phyloP scores from a whole-genome alignment of 192 early-diverging fungal genomes.

The Chytriomyces sp. region DNA sequence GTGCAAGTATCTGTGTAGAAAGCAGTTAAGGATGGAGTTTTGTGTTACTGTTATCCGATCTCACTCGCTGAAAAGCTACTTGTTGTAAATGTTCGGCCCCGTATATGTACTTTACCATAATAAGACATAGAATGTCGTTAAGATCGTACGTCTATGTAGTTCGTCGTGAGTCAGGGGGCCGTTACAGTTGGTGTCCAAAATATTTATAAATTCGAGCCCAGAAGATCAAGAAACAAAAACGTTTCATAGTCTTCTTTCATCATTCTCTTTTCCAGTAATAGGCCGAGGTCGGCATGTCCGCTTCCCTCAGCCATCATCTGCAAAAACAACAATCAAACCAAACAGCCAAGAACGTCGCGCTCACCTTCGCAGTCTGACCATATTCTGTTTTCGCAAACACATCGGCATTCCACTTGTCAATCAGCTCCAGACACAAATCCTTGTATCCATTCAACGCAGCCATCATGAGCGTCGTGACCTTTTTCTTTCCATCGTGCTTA shows the following conservation, averaged over 20 bases:
- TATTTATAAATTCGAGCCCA: no score
- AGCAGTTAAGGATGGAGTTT: no score
- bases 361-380: slow-evolving; percentile 32
- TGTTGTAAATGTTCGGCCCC: slow-evolving; percentile 84
- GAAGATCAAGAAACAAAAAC: no score
- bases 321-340: neutral
- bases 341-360: neutral
- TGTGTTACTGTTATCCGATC: neutral
- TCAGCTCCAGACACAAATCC: slow-evolving; percentile 45
- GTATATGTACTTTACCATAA: slow-evolving; percentile 79
- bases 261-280: slow-evolving; percentile 24
- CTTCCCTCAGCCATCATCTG: slow-evolving; percentile 30
- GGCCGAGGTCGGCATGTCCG: slow-evolving; percentile 18
- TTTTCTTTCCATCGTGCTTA: slow-evolving; percentile 20
- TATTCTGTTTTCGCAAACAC: slow-evolving; percentile 29
- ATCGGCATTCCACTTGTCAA: slow-evolving; percentile 48
- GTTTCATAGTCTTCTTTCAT: slow-evolving; percentile 14
- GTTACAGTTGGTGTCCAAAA: no score
- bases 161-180: neutral
- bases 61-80: slow-evolving; percentile 81
- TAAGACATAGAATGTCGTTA: slow-evolving; percentile 14
- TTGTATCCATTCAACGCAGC: slow-evolving; percentile 55
- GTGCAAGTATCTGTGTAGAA: slow-evolving; percentile 78
- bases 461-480: slow-evolving; percentile 51
- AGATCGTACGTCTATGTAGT: neutral